Evolutionary conservation across 1,284 basidiomycete genomes (phyloP).

Genomic region (Amylostereum areolatum): DNA sequence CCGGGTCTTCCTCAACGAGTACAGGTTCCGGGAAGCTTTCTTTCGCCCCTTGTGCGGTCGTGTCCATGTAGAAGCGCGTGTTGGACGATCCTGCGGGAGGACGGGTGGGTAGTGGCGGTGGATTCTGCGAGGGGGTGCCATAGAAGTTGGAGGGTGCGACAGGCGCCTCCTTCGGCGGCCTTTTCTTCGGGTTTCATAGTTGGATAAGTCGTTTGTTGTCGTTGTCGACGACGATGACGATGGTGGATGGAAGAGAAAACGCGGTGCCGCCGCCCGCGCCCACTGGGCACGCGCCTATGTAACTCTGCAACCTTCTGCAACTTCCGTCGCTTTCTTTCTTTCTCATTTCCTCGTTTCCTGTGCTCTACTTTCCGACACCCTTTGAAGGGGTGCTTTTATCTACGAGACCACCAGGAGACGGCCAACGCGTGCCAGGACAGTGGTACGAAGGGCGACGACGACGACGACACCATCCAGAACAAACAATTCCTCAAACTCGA

Average conservation of each 20-base stretch:
- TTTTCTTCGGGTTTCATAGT: neutral
- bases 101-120: constrained; percentile 13
- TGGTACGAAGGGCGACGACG: neutral
- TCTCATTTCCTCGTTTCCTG: too few relatives aligned
- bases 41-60: constrained; percentile 7
- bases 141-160: constrained; percentile 16
- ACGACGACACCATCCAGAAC: neutral
- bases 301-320: too few relatives aligned
- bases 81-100: constrained; percentile 22
- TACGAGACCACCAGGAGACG: too few relatives aligned
- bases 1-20: constrained; percentile 32
- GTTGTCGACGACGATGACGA: constrained; percentile 5
- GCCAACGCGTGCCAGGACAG: too few relatives aligned
- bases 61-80: constrained; percentile 19
- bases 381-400: too few relatives aligned
- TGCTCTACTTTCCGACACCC: too few relatives aligned
- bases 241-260: neutral
- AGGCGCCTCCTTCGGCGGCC: constrained; percentile 7
- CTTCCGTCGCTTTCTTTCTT: too few relatives aligned
- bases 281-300: neutral
- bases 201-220: constrained; percentile 2
- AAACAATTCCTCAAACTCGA: neutral
- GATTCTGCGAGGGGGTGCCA: constrained; percentile 9
- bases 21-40: constrained; percentile 34
- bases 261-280: neutral